These are phyloP conservation scores for Ajuga reptans DNA, from an alignment of 305 asterid species.

Conservation along the genomic window DNA sequence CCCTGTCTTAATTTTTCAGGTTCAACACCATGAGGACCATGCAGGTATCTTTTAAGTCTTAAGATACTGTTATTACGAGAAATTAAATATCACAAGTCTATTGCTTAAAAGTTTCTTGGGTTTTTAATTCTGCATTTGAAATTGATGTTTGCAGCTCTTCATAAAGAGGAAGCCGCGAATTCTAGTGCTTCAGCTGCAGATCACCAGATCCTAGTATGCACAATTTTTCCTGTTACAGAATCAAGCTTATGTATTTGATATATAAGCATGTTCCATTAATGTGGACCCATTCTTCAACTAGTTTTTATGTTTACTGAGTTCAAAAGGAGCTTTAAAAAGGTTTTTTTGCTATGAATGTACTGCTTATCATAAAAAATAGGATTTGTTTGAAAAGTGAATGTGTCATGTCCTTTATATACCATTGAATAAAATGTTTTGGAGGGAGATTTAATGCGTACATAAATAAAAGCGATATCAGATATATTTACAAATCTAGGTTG, in stretches of 20 bases:
- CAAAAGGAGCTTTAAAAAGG: conserved; percentile 5
- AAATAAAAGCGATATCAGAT: conserved; percentile 14
- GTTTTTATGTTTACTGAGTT: conserved; percentile 1
- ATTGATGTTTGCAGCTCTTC: conserved; percentile 47
- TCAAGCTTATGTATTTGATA: conserved; percentile 13
- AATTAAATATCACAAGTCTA: neutral
- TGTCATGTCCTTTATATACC: conserved; percentile 1
- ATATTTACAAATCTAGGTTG: conserved; percentile 1
- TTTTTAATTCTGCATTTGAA: conserved; percentile 19
- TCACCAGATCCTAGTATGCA: conserved; percentile 84
- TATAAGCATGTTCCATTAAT: neutral
- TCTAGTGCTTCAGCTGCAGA: conserved; percentile 74
- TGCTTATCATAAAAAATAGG: neutral
- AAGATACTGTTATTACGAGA: neutral
- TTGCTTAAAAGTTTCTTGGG: conserved; percentile 17
- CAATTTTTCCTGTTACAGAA: conserved; percentile 13
- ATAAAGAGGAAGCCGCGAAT: conserved; percentile 51
- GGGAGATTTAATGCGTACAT: conserved; percentile 7
- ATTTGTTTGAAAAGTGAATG: neutral
- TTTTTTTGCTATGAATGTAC: neutral
- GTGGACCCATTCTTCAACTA: neutral
- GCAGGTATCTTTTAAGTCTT: conserved; percentile 40
- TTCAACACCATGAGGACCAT: conserved; percentile 37
- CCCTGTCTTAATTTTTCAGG: conserved; percentile 45
- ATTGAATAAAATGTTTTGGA: neutral